Percentiles rank a stretch among this genome's conserved stretches.
phyloP scores from a whole-genome alignment of 2,329 filamentous ascomycete genomes.

The Aspergillus pseudoterreus region DNA sequence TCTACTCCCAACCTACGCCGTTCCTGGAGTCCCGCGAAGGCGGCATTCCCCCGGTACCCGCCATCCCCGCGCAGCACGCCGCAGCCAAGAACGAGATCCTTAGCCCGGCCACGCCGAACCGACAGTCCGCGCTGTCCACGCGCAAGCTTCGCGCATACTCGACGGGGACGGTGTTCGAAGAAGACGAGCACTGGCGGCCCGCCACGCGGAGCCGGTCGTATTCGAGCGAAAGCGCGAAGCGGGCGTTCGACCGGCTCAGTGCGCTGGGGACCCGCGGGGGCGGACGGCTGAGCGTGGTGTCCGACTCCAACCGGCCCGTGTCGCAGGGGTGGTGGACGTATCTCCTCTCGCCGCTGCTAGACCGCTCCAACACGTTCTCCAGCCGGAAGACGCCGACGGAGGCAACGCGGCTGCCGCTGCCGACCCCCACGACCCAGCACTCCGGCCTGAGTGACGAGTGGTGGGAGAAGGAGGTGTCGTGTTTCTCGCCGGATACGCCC shows the following conservation, averaged over 20 bases:
- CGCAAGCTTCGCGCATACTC: conserved; percentile 31
- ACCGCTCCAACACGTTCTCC: conserved; percentile 32
- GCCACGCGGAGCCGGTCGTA: conserved; percentile 17
- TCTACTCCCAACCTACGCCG: conserved; percentile 42
- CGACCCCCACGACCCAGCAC: conserved; percentile 16
- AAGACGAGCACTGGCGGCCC: conserved; percentile 18
- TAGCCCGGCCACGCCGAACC: conserved; percentile 10
- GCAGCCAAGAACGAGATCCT: conserved; percentile 11
- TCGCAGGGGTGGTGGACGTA: conserved; percentile 51
- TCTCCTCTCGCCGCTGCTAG: conserved; percentile 43
- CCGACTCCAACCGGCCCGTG: conserved; percentile 33
- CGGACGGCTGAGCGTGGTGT: conserved; percentile 29
- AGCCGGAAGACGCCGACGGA: conserved; percentile 26
- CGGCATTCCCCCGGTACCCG: conserved; percentile 39
- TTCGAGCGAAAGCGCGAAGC: conserved; percentile 28
- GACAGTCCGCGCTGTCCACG: conserved; percentile 16
- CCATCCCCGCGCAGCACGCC: conserved; percentile 33
- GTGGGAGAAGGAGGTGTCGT: conserved; percentile 28
- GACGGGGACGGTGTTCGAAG: conserved; percentile 36
- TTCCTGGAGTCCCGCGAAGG: conserved; percentile 20
- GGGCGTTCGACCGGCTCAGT: conserved; percentile 28
- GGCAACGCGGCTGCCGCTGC: conserved; percentile 23
- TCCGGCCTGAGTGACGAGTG: conserved; percentile 20
- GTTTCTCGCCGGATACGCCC: conserved; percentile 29
- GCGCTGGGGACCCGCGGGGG: conserved; percentile 6